Evolutionary conservation across 1,139 yeast species (phyloP), one percentile per base, ranked within the genome.

Genomic region (Suhomyces panamericanus): DNA sequence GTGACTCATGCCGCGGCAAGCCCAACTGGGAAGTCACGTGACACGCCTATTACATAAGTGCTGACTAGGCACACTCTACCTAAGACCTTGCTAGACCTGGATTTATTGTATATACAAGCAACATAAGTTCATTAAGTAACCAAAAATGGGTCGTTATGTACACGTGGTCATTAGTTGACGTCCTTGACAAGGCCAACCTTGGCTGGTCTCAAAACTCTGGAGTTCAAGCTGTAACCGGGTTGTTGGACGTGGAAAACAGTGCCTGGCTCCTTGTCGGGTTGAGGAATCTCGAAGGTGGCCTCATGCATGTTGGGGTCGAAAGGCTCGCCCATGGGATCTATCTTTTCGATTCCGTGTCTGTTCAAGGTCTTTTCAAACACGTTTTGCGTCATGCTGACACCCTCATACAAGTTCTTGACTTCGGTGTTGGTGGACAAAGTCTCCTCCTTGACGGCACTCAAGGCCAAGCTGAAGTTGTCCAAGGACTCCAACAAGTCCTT

Each of bases 251-350:
- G 90, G 82, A 90, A 87, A 46, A 91, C 88, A 31, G 96, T 86
- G 49, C 96, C 96, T 32, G 97, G 88, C 67, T 87, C 93, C 67
- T 89, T 88, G 59, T 82, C 95, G 39, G 95, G 89, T 61, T 87
- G 89, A 35, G 93, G 87, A 43, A 87, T 73, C 73, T 90, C 95
- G 66, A 89, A 91, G 36, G 95, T 82, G 44, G 97, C 97, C 69
- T 91, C 98, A 65, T 91, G 98, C 58, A 76, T 75, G 67, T 91
- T 89, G 50, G 98, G 97, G 64, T 91, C 96, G 59, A 91, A 91
- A 53, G 70, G 77, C 66, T 90, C 88, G 51, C 93, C 96, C 43
- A 87, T 54, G 35, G 98, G 96, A 60, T 88, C 84, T 49, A 89
- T 77, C 69, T 87, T 88, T 54, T 73, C 78, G 49, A 91, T 75